Percentiles rank a stretch among this genome's conserved stretches.
Evolutionary conservation across 2,329 filamentous ascomycete genomes (phyloP).

Genomic region (Sclerotinia spermophila): DNA sequence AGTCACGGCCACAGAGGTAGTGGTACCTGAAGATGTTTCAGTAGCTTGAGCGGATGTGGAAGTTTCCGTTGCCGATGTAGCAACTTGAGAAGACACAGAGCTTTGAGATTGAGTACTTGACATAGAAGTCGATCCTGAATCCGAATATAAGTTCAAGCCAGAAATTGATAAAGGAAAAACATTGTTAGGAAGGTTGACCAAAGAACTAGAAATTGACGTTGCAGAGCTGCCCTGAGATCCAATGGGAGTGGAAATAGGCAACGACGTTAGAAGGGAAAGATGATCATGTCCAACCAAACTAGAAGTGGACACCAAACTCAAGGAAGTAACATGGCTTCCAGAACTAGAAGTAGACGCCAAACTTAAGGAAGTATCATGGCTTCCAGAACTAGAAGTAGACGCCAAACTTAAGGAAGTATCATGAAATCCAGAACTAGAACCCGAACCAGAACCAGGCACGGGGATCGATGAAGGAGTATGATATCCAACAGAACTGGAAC

Average conservation of each 20-base stretch:
- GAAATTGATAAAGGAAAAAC: conserved; percentile 12
- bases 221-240: conserved; percentile 1
- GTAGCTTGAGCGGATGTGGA: conserved; percentile 1
- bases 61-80: not conserved
- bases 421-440: not conserved
- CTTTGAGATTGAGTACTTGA: conserved; percentile 11
- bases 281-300: not conserved
- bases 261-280: not conserved
- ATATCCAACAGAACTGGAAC: conserved; percentile 14
- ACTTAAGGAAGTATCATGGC: not conserved
- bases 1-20: not conserved
- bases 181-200: conserved; percentile 8
- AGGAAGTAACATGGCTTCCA: conserved; percentile 1
- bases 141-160: conserved; percentile 20
- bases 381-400: conserved; percentile 4
- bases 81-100: conserved; percentile 12
- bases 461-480: not conserved
- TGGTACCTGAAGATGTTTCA: not conserved
- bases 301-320: conserved; percentile 7
- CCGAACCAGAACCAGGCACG: not conserved
- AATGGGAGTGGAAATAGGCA: conserved; percentile 8
- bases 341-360: not conserved
- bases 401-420: not conserved
- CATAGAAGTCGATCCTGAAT: conserved; percentile 20
- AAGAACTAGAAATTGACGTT: conserved; percentile 12